These are phyloP conservation scores for Cyclotella baltica DNA, from an alignment of 108 stramenopile genomes.

Conservation along the genomic window DNA sequence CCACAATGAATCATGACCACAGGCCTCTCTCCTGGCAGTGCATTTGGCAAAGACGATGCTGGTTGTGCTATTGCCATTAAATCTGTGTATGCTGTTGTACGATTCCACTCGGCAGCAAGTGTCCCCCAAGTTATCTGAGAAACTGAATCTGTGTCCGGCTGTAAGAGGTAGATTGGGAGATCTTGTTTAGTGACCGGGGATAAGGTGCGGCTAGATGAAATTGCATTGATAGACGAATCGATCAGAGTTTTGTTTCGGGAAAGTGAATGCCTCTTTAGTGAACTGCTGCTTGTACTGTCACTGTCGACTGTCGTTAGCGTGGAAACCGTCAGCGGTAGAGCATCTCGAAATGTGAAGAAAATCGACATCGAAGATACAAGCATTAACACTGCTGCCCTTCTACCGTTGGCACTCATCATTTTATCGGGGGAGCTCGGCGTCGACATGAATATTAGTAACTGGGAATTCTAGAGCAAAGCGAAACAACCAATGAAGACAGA, in stretches of 20 bases:
- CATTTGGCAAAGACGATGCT: conserved; percentile 18
- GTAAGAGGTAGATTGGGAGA: conserved; percentile 34
- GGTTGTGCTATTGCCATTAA: conserved; percentile 2
- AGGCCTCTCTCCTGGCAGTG: not conserved
- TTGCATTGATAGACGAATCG: not conserved
- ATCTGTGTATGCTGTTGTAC: conserved; percentile 31
- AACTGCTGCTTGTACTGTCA: not conserved
- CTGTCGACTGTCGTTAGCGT: not conserved
- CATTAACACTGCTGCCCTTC: conserved; percentile 1
- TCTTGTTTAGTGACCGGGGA: not conserved
- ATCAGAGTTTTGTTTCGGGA: not conserved
- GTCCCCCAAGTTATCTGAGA: conserved; percentile 16
- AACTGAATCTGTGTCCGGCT: conserved; percentile 10
- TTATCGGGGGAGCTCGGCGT: not conserved
- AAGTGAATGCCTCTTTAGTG: not conserved
- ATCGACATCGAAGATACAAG: not conserved
- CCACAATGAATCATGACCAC: conserved; percentile 46
- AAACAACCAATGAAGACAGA: too few species aligned
- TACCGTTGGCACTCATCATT: conserved; percentile 2
- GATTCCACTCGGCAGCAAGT: conserved; percentile 26
- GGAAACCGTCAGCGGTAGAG: not conserved
- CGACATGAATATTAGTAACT: not conserved
- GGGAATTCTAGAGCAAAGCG: too few species aligned
- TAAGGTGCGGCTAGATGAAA: not conserved
- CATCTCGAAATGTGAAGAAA: not conserved